Percentiles rank a stretch among this genome's conserved stretches.
These are phyloP conservation scores for Phytophthora hybrid DNA, from an alignment of 352 stramenopile species.

Conservation along the genomic window DNA sequence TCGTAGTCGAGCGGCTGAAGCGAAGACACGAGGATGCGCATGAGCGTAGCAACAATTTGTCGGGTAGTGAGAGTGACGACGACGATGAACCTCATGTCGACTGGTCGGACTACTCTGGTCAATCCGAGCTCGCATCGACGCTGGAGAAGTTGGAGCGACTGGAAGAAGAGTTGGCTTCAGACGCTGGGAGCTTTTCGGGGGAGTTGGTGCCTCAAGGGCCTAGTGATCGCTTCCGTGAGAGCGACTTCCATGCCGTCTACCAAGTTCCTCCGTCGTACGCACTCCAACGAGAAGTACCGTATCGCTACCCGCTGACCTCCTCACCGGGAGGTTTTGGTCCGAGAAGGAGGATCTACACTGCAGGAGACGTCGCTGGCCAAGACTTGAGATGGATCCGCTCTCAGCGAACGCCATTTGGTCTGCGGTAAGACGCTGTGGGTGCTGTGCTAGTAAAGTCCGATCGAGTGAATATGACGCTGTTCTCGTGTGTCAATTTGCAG, in stretches of 20 bases:
- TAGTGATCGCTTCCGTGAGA: slow-evolving; percentile 5
- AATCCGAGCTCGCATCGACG: slow-evolving; percentile 29
- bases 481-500: not conserved
- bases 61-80: slow-evolving; percentile 23
- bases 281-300: slow-evolving; percentile 19
- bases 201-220: not conserved
- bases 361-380: slow-evolving; percentile 2
- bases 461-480: not conserved
- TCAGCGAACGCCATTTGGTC: slow-evolving; percentile 22
- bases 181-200: slow-evolving; percentile 18
- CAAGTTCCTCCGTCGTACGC: slow-evolving; percentile 16
- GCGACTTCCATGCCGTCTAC: slow-evolving; percentile 17
- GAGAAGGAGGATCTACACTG: slow-evolving; percentile 11
- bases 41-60: slow-evolving; percentile 23
- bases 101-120: slow-evolving; percentile 36
- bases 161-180: slow-evolving; percentile 31
- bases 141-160: slow-evolving; percentile 32
- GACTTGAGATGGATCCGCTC: slow-evolving; percentile 26
- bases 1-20: slow-evolving; percentile 20
- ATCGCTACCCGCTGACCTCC: slow-evolving; percentile 27
- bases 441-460: not conserved
- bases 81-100: slow-evolving; percentile 2
- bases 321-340: slow-evolving; percentile 13
- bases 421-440: slow-evolving; percentile 28
- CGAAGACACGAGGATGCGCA: not conserved